A percentile compares a stretch with the other conserved stretches of the same genome.
Conservation (phyloP, 371 early-diverging fungal genomes). For the Mortierella sp. region DNA sequence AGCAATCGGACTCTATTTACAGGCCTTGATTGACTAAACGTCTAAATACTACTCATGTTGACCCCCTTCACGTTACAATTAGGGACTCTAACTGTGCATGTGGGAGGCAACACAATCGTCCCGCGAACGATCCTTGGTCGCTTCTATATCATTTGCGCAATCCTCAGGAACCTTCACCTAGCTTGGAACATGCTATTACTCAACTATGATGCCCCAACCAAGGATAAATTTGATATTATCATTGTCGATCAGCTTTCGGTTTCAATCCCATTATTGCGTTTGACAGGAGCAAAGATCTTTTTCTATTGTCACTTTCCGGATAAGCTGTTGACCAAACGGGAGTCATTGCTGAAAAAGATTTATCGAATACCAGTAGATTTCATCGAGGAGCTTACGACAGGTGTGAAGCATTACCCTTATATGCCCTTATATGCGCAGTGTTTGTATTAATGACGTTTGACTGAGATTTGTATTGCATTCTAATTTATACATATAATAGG, state of each 20-base stretch:
- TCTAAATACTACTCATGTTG: neutral
- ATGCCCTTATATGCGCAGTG: neutral
- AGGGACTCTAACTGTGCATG: slow-evolving; percentile 84
- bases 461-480: neutral
- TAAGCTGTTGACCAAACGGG: slow-evolving; percentile 79
- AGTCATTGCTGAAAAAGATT: slow-evolving; percentile 71
- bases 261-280: slow-evolving; percentile 83
- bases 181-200: slow-evolving; percentile 62
- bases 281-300: slow-evolving; percentile 76
- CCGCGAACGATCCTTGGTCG: slow-evolving; percentile 79
- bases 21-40: neutral
- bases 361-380: slow-evolving; percentile 89
- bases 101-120: slow-evolving; percentile 77
- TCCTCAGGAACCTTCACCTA: slow-evolving; percentile 82
- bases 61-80: neutral
- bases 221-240: slow-evolving; percentile 77
- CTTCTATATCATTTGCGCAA: slow-evolving; percentile 86
- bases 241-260: slow-evolving; percentile 94
- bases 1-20: neutral
- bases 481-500: slow-evolving; percentile 55
- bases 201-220: slow-evolving; percentile 37
- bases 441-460: neutral
- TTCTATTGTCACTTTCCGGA: slow-evolving; percentile 99
- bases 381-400: slow-evolving; percentile 89
- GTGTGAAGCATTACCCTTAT: slow-evolving; percentile 48